Base-by-base conservation (phyloP, 2,329 filamentous ascomycete genomes). In the Cordyceps cateniannulata region DNA sequence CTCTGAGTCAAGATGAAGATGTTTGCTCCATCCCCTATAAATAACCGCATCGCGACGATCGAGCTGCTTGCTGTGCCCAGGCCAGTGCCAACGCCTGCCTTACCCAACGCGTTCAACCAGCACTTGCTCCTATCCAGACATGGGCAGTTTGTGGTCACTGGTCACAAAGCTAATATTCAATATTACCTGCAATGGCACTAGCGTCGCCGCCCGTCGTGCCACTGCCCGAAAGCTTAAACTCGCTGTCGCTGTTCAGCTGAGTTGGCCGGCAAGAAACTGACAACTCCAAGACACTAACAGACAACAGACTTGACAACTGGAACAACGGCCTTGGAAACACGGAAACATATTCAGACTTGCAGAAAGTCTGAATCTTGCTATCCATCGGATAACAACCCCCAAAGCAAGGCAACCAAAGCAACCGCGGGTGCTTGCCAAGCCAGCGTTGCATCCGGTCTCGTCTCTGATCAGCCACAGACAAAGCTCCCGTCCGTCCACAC, bases 381-480 rank as follows among this genome's bases (percentile, higher is more conserved):
- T 35, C 32, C 32, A 35, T 35, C 4, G 54, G 44, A 25, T 38
- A 47, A 24, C 18, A 40, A 53, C 12, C 22, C 24, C 53, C 18
- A 22, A 44, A 45, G 18, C 5, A 44, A 54, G n/a, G 20, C 22
- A 18, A 29, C n/a, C 35, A 24, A 20, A 35, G 12, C 10, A 47
- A 22, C 22, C 42, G n/a, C 6, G 45, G 47, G 25, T 24, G 45
- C 45, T 51, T 47, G 56, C 35, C 47, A 59, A 32, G 32, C 47
- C 12, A 58, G 20, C 25, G 24, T 27, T 49, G 44, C 54, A 57
- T 49, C 44, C 22, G 25, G 53, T 47, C 53, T 57, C 35, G 54
- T 49, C 44, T 57, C 54, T 57, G 45, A 57, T 57, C 44, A 32
- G 53, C 53, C 25, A 32, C 22, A 55, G 40, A 45, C 51, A 53